A percentile compares a stretch with the other conserved stretches of the same genome.
Evolutionary conservation across 1,284 basidiomycete species (phyloP).

Genomic region (Inonotus obliquus): DNA sequence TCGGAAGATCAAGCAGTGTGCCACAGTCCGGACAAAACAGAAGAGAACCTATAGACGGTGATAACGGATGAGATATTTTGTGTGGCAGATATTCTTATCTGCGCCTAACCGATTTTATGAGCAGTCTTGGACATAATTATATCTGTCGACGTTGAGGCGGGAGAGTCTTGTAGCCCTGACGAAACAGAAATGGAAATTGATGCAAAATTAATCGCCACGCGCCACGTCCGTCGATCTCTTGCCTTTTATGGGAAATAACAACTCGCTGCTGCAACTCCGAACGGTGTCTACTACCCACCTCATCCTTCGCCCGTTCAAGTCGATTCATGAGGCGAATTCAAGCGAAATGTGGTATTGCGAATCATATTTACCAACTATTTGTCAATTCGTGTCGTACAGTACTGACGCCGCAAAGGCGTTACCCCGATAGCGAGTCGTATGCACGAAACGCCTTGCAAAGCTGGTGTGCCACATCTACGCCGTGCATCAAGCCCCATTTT

Average conservation of each 20-base stretch:
- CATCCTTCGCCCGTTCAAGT: too few species aligned
- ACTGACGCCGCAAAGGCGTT: not conserved
- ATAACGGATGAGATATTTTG: slow-evolving; percentile 20
- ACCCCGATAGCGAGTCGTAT: not conserved
- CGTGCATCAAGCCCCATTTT: slow-evolving; percentile 1
- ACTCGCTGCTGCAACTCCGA: too few species aligned
- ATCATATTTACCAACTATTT: not conserved
- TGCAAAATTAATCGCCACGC: not conserved
- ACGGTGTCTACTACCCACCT: too few species aligned
- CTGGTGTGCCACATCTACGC: slow-evolving; percentile 1
- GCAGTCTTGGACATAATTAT: slow-evolving; percentile 9
- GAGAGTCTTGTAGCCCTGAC: not conserved
- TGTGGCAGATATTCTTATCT: not conserved
- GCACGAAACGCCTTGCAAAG: not conserved
- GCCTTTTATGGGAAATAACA: not conserved
- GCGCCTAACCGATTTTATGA: slow-evolving; percentile 18
- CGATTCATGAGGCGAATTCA: too few species aligned
- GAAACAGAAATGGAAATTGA: not conserved
- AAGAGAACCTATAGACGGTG: slow-evolving; percentile 61
- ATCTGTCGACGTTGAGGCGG: not conserved
- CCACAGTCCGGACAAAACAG: slow-evolving; percentile 94
- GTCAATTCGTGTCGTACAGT: not conserved
- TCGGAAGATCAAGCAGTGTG: slow-evolving; percentile 82
- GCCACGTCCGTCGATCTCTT: not conserved
- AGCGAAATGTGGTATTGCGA: not conserved